Evolutionary conservation across 495 filamentous ascomycete species (phyloP).

Genomic region (Trichocladium antarcticum): DNA sequence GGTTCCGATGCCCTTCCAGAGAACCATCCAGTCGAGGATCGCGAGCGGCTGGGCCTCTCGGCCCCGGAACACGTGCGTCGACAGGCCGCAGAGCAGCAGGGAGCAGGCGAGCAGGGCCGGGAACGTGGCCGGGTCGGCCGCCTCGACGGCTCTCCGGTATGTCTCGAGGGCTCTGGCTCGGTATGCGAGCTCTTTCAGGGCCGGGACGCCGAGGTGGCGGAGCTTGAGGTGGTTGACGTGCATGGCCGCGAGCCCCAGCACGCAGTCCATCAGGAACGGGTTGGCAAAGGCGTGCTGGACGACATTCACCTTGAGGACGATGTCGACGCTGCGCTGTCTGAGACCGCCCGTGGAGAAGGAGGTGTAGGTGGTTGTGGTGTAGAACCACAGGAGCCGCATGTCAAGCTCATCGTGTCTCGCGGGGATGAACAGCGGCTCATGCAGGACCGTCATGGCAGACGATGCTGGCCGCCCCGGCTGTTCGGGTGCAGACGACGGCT

Average conservation of each 20-base stretch:
- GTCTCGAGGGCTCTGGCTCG: constrained; percentile 32
- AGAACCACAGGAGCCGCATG: constrained; percentile 37
- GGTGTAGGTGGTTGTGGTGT: constrained; percentile 26
- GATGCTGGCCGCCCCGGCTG: too few species aligned
- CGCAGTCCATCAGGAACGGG: constrained; percentile 40
- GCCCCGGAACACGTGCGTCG: constrained; percentile 34
- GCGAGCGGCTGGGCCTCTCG: constrained; percentile 27
- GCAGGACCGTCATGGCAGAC: background rate
- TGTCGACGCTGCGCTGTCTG: constrained; percentile 21
- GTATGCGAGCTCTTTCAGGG: constrained; percentile 24
- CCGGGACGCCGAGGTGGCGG: constrained; percentile 7
- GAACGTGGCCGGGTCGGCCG: constrained; percentile 27
- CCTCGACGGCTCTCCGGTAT: constrained; percentile 36
- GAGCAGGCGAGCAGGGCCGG: constrained; percentile 34
- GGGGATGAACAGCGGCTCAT: constrained; percentile 29
- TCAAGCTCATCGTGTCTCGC: constrained; percentile 21
- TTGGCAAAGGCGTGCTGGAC: constrained; percentile 37
- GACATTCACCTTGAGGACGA: constrained; percentile 33
- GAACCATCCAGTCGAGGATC: constrained; percentile 36
- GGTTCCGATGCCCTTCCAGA: constrained; percentile 37
- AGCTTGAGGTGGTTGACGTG: constrained; percentile 30
- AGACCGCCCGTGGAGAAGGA: constrained; percentile 30
- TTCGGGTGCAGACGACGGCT: constrained; percentile 2
- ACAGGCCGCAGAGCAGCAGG: constrained; percentile 32
- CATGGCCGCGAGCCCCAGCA: constrained; percentile 38